Evolutionary conservation across 2,329 filamentous ascomycete species (phyloP), one percentile per base, ranked within the genome.

Genomic region (Chaetomiaceae sp.): DNA sequence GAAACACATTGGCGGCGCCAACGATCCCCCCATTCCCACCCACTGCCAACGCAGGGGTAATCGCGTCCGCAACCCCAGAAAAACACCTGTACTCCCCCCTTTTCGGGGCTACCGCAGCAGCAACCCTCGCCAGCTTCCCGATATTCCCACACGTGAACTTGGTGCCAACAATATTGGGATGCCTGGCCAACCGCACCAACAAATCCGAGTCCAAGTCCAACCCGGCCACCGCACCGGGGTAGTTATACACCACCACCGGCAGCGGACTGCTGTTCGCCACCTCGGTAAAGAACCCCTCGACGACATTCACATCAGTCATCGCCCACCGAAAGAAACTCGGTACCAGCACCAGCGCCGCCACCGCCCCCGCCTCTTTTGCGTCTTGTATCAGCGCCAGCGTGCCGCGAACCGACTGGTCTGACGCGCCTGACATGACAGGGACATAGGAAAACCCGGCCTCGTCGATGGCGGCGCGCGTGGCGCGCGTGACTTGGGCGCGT

Each of bases 141-240:
- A 48, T 25, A 33, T 48, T 48, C 11, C 46, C 46, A 29, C 46
- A 48, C 23, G 46, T 40, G 33, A 48, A 48, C 46, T 48, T 48
- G 8, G 36, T 38, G 5, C 46, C 46, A 11, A 23, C 36, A 17
- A 48, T 38, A 15, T 23, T 37, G 17, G 12, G 11, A 9, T 40
- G 25, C 37, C 8, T 7, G 11, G 46, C 36, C 46, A 48, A 17
- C 25, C 46, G 6, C 17, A 15, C 36, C 36, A 48, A 17, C 46
- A 48, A 22, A 23, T 48, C 46, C 36, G 46, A 48, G 12, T 40
- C 25, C 46, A 48, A 11, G 17, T 48, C 46, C 46, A 48, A 4
- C 23, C 46, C 46, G 4, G 23, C 46, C 46, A 39, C 46, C 46
- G 46, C 46, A 23, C 23, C 46, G 5, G 46, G 46, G 17, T 48